A percentile compares a stretch with the other conserved stretches of the same genome.
phyloP scores from a whole-genome alignment of 2,329 filamentous ascomycete genomes.

The Rosellinia necatrix region DNA sequence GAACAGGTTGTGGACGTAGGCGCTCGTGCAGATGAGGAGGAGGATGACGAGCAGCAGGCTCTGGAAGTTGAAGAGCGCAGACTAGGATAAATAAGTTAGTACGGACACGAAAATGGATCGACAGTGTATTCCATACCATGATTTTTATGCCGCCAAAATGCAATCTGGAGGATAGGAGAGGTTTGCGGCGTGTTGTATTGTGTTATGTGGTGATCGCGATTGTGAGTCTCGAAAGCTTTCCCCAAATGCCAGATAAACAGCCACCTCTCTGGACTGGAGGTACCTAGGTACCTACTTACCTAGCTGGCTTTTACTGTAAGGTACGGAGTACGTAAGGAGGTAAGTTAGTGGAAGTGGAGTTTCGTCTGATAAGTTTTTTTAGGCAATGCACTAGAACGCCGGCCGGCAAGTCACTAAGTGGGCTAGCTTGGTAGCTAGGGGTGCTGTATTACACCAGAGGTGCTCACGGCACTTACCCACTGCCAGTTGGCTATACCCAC shows the following conservation, averaged over 20 bases:
- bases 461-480: no score
- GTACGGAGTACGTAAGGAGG: background rate
- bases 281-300: no score
- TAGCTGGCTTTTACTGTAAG: no score
- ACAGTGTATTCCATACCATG: constrained; percentile 15
- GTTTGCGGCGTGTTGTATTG: background rate
- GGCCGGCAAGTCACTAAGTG: background rate
- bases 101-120: background rate
- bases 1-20: constrained; percentile 89
- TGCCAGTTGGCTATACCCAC: background rate
- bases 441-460: no score
- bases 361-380: no score
- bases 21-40: constrained; percentile 92
- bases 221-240: background rate
- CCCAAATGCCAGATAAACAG: constrained; percentile 16
- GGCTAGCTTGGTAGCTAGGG: background rate
- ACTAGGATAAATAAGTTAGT: constrained; percentile 55
- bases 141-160: background rate
- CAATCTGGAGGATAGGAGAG: background rate
- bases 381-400: no score
- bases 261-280: background rate
- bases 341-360: no score
- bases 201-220: constrained; percentile 17
- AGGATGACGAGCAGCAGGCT: constrained; percentile 93
- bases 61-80: constrained; percentile 98